phyloP scores from a whole-genome alignment of 768 basidiomycete species.

The Rubroboletus pulcherrimus region DNA sequence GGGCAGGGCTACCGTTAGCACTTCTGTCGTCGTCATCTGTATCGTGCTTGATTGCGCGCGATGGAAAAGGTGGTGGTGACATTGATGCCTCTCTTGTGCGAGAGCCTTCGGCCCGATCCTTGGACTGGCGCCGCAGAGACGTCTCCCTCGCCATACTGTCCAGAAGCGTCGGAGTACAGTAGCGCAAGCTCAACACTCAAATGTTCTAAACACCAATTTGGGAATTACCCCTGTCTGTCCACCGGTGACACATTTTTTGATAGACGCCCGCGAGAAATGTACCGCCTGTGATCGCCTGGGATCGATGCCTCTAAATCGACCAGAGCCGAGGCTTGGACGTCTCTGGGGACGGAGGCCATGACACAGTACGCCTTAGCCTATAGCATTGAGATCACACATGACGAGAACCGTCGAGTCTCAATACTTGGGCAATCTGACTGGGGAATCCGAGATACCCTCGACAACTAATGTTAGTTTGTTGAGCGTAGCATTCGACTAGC shows the following conservation, averaged over 20 bases:
- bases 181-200: background rate
- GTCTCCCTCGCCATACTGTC: slow-evolving; percentile 7
- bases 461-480: background rate
- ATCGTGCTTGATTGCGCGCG: background rate
- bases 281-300: background rate
- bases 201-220: slow-evolving; percentile 1
- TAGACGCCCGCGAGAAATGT: background rate
- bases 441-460: background rate
- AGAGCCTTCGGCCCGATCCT: background rate
- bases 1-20: background rate
- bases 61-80: background rate
- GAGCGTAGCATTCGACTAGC: background rate
- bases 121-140: background rate
- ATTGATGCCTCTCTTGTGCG: background rate
- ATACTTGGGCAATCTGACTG: background rate
- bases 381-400: background rate
- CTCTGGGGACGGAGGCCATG: background rate
- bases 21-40: background rate
- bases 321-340: background rate
- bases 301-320: background rate
- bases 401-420: background rate
- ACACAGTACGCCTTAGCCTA: background rate
- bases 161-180: background rate
- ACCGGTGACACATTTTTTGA: background rate
- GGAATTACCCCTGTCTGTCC: slow-evolving; percentile 4